Evolutionary conservation across 352 stramenopile genomes (phyloP).

Genomic region (Phytophthora sansomeana): DNA sequence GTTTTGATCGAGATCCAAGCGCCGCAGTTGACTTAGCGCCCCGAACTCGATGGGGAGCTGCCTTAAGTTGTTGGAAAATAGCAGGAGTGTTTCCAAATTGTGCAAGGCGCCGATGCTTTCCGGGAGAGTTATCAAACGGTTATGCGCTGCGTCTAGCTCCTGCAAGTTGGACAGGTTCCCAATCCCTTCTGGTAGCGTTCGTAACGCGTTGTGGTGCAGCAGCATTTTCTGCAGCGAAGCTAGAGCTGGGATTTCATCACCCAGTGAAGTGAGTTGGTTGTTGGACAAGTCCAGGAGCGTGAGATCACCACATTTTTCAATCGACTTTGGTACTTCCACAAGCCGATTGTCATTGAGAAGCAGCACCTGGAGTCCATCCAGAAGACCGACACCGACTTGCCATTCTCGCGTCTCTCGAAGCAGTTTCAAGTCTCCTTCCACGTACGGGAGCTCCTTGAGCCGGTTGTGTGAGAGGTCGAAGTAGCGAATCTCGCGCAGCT

Average conservation of each 20-base stretch:
- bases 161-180: slow-evolving; percentile 47
- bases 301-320: slow-evolving; percentile 59
- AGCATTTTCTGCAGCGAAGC: slow-evolving; percentile 42
- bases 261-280: slow-evolving; percentile 53
- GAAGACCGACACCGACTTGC: slow-evolving; percentile 69
- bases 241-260: slow-evolving; percentile 52
- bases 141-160: slow-evolving; percentile 50
- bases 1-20: slow-evolving; percentile 57
- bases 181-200: slow-evolving; percentile 49
- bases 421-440: slow-evolving; percentile 75
- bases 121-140: slow-evolving; percentile 50
- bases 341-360: slow-evolving; percentile 69
- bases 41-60: slow-evolving; percentile 53
- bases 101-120: slow-evolving; percentile 50
- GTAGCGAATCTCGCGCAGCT: slow-evolving; percentile 51
- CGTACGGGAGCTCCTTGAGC: slow-evolving; percentile 61
- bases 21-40: slow-evolving; percentile 31
- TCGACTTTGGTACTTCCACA: slow-evolving; percentile 47
- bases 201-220: slow-evolving; percentile 56
- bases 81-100: slow-evolving; percentile 45
- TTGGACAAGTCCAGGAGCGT: slow-evolving; percentile 55
- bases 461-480: slow-evolving; percentile 67
- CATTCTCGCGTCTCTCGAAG: slow-evolving; percentile 76
- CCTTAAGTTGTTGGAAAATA: slow-evolving; percentile 55
- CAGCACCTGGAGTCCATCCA: slow-evolving; percentile 49